Evolutionary conservation across 176 grass and related monocot species (phyloP), one percentile per base, ranked within the genome.

Genomic region (Chrysopogon serrulatus): DNA sequence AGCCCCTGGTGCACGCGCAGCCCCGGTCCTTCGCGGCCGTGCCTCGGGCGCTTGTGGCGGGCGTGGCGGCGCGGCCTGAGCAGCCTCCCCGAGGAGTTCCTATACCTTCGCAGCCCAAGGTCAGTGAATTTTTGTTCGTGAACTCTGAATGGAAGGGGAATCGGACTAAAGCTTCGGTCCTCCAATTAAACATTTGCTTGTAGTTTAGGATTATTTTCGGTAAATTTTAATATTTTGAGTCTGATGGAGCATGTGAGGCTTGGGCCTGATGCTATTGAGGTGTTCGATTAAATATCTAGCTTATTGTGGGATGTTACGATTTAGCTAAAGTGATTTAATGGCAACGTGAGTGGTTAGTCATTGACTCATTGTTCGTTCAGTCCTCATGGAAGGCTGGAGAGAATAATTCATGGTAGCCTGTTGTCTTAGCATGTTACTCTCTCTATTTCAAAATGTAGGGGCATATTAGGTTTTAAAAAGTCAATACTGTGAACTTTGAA

Each of bases 21-120:
- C 83, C 32, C 43, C 73, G 67, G 27, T 86, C 83, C 9, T 87
- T 59, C 30, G 53, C 77, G 12, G 43, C 77, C 42, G 40, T 74
- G 48, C 79, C 82, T 5, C 39, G 68, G 68, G 79, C 86, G 4
- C 60, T 82, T 61, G 68, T 62, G 62, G 74, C 86, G 4, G 28
- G 73, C 5, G 74, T 79, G 34, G 76, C 49, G 21, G 28, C 68
- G 68, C 74, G 74, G 6, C 74, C 79, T 4, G 86, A 84, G 17
- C 71, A 81, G 9, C 86, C 83, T 70, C 87, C 79, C 12, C 83
- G 74, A 61, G 86, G 83, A 36, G 74, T 92, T 41, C 86, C 74
- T 8, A 85, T 82, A 45, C 62, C 67, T 41, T 42, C 79, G 23
- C 90, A 79, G 27, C 79, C 79, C 83, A 92, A 92, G 90, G 90